Base-by-base conservation (phyloP, 257 asterid species). In the Lycium ferocissimum region DNA sequence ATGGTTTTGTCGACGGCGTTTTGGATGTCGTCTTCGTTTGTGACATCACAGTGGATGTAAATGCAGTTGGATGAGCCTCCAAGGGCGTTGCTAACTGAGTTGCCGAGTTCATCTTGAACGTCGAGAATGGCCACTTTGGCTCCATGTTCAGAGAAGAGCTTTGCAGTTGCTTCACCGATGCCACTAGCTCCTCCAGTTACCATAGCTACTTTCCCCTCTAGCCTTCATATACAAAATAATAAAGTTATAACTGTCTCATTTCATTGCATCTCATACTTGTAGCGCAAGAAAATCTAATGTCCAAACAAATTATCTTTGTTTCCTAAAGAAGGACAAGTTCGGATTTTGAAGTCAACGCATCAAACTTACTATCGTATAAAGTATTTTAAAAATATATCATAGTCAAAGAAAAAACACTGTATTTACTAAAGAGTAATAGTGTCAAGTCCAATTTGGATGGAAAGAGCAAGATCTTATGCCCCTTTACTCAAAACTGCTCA, bases 171-270 rank as follows among this genome's bases (percentile, higher is more conserved):
- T 26, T 26, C 33, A 26, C 33, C 33, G 33, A 26, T 26, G 33
- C 33, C 33, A 26, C 33, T 26, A 35, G 95, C 93, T 22, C 92
- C 97, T 0, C 95, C 95, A 0, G 95, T 92, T 81, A 93, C 85
- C 3, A 92, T 84, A 1, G 94, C 95, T 2, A 93, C 94, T 85
- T 93, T 93, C 17, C 97, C 97, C 83, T 87, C 94, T 5, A 93
- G 88, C 80, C 95, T 93, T 33, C 81, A 17, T 51, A 76, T 14
- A 76, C 15, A 26, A 33, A 76, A 76, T 1, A 51, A 26, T 5
- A 15, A 76, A 49, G 82, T 26, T 51, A 76, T 13, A 51, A 12
- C 6, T 13, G 13, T 51, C 2, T 11, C 43, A 75, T 49, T 45
- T 45, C 80, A 72, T 5, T 3, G 13, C 54, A 43, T 71, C 8